Evolutionary conservation across 2,329 filamentous ascomycete species (phyloP).

Genomic region (Sphaerulina vaccinii): DNA sequence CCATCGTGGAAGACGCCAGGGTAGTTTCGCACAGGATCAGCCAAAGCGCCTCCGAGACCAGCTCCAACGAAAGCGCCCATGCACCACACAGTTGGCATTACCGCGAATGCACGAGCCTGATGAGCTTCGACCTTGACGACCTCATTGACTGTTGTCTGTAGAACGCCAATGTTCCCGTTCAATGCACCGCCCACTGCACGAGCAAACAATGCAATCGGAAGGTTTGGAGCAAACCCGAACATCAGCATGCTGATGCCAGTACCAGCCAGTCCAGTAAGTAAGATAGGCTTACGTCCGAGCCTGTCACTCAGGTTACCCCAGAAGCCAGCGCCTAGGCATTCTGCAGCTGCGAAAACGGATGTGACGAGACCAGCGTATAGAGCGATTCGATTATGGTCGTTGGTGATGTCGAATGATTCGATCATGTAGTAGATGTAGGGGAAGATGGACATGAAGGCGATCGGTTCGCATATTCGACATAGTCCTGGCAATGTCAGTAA

Average conservation of each 20-base stretch:
- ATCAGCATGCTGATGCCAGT: conserved; percentile 89
- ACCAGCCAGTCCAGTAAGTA: conserved; percentile 83
- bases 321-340: conserved; percentile 87
- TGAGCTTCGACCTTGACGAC: conserved; percentile 90
- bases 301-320: conserved; percentile 93
- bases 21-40: conserved; percentile 80
- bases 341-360: conserved; percentile 91
- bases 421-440: conserved; percentile 99
- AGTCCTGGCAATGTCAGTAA: conserved; percentile 41
- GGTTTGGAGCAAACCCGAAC: conserved; percentile 84
- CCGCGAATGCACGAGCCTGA: conserved; percentile 89
- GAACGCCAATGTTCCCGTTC: conserved; percentile 94
- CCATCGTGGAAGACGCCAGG: conserved; percentile 69
- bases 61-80: conserved; percentile 93
- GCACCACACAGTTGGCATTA: conserved; percentile 98
- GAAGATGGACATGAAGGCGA: conserved; percentile 99
- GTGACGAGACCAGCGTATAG: conserved; percentile 96
- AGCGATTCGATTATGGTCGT: conserved; percentile 75
- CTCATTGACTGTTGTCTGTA: conserved; percentile 93
- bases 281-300: conserved; percentile 87
- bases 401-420: conserved; percentile 80
- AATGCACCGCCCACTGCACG: conserved; percentile 85
- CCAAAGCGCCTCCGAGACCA: conserved; percentile 84
- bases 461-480: conserved; percentile 95
- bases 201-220: conserved; percentile 80